phyloP scores from a whole-genome alignment of 768 basidiomycete genomes.

The Lactifluus pinguis region DNA sequence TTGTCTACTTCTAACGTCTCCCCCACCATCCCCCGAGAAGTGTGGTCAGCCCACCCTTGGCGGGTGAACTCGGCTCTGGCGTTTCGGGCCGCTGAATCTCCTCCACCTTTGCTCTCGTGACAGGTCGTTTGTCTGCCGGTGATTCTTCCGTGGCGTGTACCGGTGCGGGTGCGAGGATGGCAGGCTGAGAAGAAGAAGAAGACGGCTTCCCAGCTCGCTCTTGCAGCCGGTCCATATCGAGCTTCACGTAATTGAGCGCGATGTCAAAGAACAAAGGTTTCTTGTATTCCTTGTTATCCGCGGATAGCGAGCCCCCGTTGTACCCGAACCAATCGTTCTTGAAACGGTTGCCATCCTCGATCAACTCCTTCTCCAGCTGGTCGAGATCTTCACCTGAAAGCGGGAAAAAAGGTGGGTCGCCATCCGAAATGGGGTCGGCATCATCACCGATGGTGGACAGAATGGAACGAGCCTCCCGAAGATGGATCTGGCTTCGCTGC shows the following conservation, averaged over 20 bases:
- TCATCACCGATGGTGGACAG: conserved; percentile 34
- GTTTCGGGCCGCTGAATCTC: conserved; percentile 41
- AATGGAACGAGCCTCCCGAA: conserved; percentile 59
- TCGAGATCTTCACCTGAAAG: conserved; percentile 37
- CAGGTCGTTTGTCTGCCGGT: conserved; percentile 38
- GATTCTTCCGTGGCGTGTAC: conserved; percentile 23
- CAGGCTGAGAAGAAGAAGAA: conserved; percentile 5
- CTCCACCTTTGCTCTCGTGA: conserved; percentile 47
- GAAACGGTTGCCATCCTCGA: conserved; percentile 38
- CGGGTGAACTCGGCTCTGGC: conserved; percentile 37
- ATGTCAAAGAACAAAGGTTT: conserved; percentile 93
- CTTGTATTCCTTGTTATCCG: conserved; percentile 44
- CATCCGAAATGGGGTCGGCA: conserved; percentile 37
- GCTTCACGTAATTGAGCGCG: conserved; percentile 83
- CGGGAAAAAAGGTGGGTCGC: conserved; percentile 44
- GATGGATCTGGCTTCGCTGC: conserved; percentile 61
- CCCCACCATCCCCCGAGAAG: conserved; percentile 85
- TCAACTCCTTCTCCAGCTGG: conserved; percentile 44
- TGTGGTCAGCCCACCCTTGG: conserved; percentile 49
- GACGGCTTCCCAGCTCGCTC: conserved; percentile 58
- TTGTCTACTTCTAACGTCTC: conserved; percentile 19
- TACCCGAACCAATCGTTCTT: conserved; percentile 74
- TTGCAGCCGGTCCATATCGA: conserved; percentile 73
- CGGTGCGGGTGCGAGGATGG: conserved; percentile 20
- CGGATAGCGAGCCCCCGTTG: conserved; percentile 52